Evolutionary conservation across 257 asterid species (phyloP), one percentile per base, ranked within the genome.

Genomic region (Leonotis leonurus): DNA sequence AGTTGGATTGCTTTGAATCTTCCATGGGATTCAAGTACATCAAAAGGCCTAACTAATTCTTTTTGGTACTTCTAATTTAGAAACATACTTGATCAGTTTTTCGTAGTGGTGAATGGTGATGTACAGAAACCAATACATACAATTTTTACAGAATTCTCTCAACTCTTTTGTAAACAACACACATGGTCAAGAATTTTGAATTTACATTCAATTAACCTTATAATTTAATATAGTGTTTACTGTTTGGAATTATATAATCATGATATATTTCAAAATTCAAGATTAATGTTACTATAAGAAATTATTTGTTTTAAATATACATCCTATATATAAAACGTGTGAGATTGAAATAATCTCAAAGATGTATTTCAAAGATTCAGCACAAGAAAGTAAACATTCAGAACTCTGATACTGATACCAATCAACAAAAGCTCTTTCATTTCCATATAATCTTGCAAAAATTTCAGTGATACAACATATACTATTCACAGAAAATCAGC

Each of bases 1-100:
- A 74, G 69, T 40, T 87, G 8, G 87, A 83, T 18, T 87, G 97
- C 67, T 68, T 78, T 66, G 95, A 83, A 75, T 77, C 84, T 20
- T 78, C 81, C 29, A 68, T 62, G 77, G 88, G 85, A 44, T 85
- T 85, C 83, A 81, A 75, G 83, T 80, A 76, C 40, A 24, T 90
- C 10, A 80, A 83, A 22, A 80, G 81, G 67, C 29, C 87, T 3
- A 63, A 70, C 33, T 89, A 73, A 83, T 41, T 6, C 12, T 4
- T 4, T 49, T 61, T 55, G 16, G 5, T 27, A 2, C 6, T 43
- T 1, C 30, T 20, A 35, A 29, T 16, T 49, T 52, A 61, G 65
- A 27, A 3, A 27, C 33, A 27, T 27, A 27, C 33, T n/a, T n/a
- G 46, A 54, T 21, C 14, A 9, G 45, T 45, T 4, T 26, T 46